A percentile compares a stretch with the other conserved stretches of the same genome.
phyloP scores from a whole-genome alignment of 2,329 filamentous ascomycete species.

The Neobulgaria alba region DNA sequence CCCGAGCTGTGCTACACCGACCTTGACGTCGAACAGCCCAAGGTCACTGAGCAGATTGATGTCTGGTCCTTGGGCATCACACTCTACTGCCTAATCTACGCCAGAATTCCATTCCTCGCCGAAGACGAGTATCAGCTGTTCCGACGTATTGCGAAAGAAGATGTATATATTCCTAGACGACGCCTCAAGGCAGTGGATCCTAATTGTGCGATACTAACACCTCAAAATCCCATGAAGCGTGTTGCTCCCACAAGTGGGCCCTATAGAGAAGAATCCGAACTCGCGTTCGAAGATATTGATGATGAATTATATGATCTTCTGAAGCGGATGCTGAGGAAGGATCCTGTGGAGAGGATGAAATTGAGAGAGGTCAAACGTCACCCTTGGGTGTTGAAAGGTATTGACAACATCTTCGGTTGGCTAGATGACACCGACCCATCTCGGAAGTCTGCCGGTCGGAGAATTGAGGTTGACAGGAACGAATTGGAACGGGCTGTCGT shows the following conservation, averaged over 20 bases:
- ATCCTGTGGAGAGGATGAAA: constrained; percentile 80
- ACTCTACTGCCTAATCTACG: constrained; percentile 89
- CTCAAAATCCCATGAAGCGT: constrained; percentile 46
- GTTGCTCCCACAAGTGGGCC: constrained; percentile 40
- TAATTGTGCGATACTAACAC: constrained; percentile 45
- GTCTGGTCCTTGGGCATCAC: constrained; percentile 97
- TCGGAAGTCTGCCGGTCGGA: constrained; percentile 66
- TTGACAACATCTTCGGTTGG: constrained; percentile 70
- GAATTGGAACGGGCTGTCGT: constrained; percentile 88
- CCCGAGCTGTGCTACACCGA: constrained; percentile 93
- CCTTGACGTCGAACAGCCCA: constrained; percentile 57
- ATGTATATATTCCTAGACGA: constrained; percentile 78
- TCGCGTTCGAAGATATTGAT: constrained; percentile 80
- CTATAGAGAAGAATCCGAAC: constrained; percentile 68
- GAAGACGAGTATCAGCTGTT: constrained; percentile 91
- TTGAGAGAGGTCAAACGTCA: constrained; percentile 90
- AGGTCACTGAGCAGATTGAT: constrained; percentile 87
- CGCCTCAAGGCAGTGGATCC: constrained; percentile 70
- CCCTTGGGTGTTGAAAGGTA: constrained; percentile 76
- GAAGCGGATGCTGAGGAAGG: constrained; percentile 72
- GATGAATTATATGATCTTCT: constrained; percentile 73
- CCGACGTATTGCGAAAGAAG: constrained; percentile 80
- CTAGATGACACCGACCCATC: constrained; percentile 90
- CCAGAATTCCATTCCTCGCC: constrained; percentile 85
- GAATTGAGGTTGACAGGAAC: constrained; percentile 84